Evolutionary conservation across 768 basidiomycete genomes (phyloP), one percentile per base, ranked within the genome.

Genomic region (Leccinum barrowsii): DNA sequence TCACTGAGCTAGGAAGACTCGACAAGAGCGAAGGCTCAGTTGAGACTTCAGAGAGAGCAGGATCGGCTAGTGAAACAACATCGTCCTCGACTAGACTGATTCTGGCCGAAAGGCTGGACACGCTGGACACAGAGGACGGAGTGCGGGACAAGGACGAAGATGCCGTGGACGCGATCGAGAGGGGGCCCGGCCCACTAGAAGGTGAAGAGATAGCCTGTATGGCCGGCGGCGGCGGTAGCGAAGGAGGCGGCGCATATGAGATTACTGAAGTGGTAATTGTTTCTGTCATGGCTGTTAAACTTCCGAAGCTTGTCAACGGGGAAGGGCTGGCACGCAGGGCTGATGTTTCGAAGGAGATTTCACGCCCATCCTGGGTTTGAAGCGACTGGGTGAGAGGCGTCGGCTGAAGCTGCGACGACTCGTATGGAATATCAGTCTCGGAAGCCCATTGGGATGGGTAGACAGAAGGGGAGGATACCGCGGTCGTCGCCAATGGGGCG

Each of bases 281-380:
- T 17, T 75, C 76, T 11, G 75, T 69, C 35, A 76, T 59, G 6
- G 70, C 75, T 8, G 75, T 73, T 26, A 75, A 63, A 53, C 70
- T 68, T 40, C 67, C 67, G 0, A 71, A 53, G n/a, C 71, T 74
- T 4, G 65, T 71, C 4, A 72, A 57, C 2, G 76, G 71, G 2
- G 76, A 69, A 42, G 70, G 81, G 59, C 81, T 88, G 0, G 90
- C 87, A 28, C 86, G 76, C 66, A 91, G 74, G 68, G 87, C 78
- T 0, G 90, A 90, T 0, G 89, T 89, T 57, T 92, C 90, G 57
- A 85, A 86, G 0, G 89, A 90, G 0, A 66, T 74, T 61, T 92
- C 90, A 8, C 65, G 68, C 4, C 78, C 81, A 47, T 92, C 89
- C 1, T 80, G 83, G 47, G 90, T 68, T 0, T 75, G 74, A 5